Evolutionary conservation across 345 rosid species (phyloP), one percentile per base, ranked within the genome.

Genomic region (Trapa bicornis): DNA sequence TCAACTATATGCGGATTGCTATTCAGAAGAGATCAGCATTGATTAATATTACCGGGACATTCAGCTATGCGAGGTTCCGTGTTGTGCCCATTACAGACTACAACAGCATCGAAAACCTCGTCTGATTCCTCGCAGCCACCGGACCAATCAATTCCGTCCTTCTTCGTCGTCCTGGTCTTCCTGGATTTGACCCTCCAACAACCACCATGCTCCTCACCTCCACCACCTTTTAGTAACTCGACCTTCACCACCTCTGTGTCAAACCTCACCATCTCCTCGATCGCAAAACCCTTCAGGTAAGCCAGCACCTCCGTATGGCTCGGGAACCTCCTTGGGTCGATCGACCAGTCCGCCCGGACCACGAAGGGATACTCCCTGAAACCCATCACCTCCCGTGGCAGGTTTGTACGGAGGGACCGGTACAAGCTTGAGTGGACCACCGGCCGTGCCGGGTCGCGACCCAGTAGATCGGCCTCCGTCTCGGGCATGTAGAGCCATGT

Each of bases 371-470:
- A 93, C 58, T 85, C 96, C 15, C 41, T 65, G 74, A 75, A 90
- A 33, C 98, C 98, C 97, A 93, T 93, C n/a, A 71, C 75, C 73
- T 93, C 97, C 48, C 98, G 80, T 0, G 98, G 92, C 10, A 93
- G 84, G 72, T 90, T 93, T 45, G 96, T 90, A 16, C 98, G 91
- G 62, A 93, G 92, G 50, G 97, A 88, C 15, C 61, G 68, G 75
- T 93, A 93, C 65, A 93, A 78, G 81, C 97, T 93, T 22, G 86
- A 74, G 61, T 84, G 87, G 42, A 87, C 71, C 0, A 93, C 60
- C 29, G 77, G 17, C 67, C 98, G 86, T 35, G 36, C 47, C 53
- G 87, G 90, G 70, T 90, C 86, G 12, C 82, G 67, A 47, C 96
- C 76, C 11, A 92, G 63, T 0, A 89, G 97, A 67, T 93, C 98